phyloP scores from a whole-genome alignment of 306 rosid species.

The Nissolia schottii region DNA sequence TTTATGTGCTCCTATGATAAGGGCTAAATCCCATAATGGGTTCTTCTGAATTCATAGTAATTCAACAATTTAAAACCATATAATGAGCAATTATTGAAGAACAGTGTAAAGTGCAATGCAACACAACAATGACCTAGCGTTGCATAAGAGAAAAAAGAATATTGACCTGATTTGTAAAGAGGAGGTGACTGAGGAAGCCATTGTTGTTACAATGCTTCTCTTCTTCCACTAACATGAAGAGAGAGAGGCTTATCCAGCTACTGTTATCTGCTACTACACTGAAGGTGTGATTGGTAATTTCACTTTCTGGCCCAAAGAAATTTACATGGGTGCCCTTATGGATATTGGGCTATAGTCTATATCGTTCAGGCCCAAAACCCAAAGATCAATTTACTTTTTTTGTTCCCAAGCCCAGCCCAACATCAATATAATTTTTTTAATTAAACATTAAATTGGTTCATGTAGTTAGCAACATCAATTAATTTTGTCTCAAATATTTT shows the following conservation, averaged over 20 bases:
- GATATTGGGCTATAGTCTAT: no score
- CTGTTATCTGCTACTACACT: neutral
- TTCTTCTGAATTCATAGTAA: neutral
- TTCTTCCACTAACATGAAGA: neutral
- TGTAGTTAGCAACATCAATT: no score
- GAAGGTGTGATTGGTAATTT: neutral
- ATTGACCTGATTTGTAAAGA: conserved; percentile 28
- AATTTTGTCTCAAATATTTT: no score
- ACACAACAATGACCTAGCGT: conserved; percentile 1
- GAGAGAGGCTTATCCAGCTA: conserved; percentile 23
- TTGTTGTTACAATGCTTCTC: neutral
- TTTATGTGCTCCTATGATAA: neutral
- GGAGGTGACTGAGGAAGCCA: conserved; percentile 36
- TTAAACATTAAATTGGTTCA: no score
- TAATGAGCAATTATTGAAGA: neutral
- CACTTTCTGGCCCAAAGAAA: neutral
- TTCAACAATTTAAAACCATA: neutral
- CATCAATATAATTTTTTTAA: no score
- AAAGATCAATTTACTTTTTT: neutral
- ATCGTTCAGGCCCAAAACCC: neutral
- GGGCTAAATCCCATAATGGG: neutral
- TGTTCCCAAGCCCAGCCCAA: neutral
- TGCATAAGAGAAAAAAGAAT: neutral
- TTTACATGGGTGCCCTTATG: neutral
- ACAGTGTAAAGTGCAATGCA: neutral